phyloP scores from a whole-genome alignment of 495 filamentous ascomycete species.

The Hypoxylon rickii region DNA sequence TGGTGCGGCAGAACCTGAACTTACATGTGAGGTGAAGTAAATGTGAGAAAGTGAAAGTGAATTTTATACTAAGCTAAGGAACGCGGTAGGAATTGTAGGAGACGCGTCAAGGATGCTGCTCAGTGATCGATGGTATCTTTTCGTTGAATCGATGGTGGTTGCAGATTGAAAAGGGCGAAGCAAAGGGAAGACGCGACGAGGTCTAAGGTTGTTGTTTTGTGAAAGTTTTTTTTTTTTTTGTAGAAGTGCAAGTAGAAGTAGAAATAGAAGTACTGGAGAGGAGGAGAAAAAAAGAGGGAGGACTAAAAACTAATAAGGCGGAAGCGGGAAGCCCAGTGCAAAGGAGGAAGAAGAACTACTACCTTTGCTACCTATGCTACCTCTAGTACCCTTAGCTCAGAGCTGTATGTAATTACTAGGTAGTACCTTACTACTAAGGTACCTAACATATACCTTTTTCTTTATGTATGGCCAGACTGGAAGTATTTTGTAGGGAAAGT shows the following conservation, averaged over 20 bases:
- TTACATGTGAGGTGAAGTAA: slow-evolving; percentile 44
- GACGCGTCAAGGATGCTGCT: slow-evolving; percentile 27
- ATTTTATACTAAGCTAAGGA: slow-evolving; percentile 9
- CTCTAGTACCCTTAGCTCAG: too few species aligned
- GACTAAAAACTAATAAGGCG: slow-evolving; percentile 44
- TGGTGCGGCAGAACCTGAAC: slow-evolving; percentile 21
- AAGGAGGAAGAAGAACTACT: slow-evolving; percentile 42
- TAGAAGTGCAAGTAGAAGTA: too few species aligned
- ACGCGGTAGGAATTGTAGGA: slow-evolving; percentile 21
- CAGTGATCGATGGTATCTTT: background rate
- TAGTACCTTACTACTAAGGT: too few species aligned
- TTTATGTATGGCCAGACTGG: too few species aligned
- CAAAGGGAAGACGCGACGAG: slow-evolving; percentile 23
- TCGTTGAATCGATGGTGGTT: slow-evolving; percentile 24
- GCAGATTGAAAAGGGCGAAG: slow-evolving; percentile 25
- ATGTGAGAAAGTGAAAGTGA: slow-evolving; percentile 32
- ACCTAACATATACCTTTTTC: too few species aligned
- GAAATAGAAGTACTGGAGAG: too few species aligned
- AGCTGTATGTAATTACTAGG: too few species aligned
- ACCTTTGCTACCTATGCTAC: too few species aligned
- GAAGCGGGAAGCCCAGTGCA: too few species aligned
- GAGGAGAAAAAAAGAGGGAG: slow-evolving; percentile 37
- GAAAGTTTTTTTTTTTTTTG: slow-evolving; percentile 37
- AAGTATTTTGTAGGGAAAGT: too few species aligned
- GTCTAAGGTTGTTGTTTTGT: slow-evolving; percentile 31